Evolutionary conservation across 1,139 yeast genomes (phyloP).

Genomic region (Pichia sp.): DNA sequence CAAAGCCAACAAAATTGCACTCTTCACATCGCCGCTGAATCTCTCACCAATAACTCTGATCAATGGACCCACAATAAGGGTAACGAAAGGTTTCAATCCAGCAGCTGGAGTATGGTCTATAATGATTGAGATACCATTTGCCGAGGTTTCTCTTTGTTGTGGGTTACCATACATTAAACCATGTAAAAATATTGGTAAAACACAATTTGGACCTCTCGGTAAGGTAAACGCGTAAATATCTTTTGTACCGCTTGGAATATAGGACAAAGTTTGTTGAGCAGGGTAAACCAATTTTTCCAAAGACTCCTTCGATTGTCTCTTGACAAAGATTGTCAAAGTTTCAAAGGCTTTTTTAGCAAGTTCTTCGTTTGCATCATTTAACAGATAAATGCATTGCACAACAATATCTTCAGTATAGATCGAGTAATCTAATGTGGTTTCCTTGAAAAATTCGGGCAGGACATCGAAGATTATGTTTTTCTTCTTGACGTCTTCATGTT

Average conservation of each 20-base stretch:
- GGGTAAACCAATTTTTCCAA: constrained; percentile 77
- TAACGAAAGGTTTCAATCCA: constrained; percentile 80
- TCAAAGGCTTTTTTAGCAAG: constrained; percentile 69
- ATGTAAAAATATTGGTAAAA: constrained; percentile 87
- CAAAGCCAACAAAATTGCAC: constrained; percentile 83
- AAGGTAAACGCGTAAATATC: constrained; percentile 72
- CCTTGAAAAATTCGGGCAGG: constrained; percentile 64
- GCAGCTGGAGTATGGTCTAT: constrained; percentile 82
- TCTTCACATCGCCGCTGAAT: constrained; percentile 82
- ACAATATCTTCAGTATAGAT: constrained; percentile 74
- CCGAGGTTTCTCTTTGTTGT: constrained; percentile 81
- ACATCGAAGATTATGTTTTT: constrained; percentile 67
- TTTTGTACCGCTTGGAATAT: constrained; percentile 58
- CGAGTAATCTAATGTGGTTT: constrained; percentile 65
- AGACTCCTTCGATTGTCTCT: constrained; percentile 67
- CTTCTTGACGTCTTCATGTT: constrained; percentile 66
- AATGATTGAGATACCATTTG: constrained; percentile 83
- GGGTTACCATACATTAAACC: constrained; percentile 92
- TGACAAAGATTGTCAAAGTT: constrained; percentile 61
- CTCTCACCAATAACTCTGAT: constrained; percentile 98
- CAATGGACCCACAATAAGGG: constrained; percentile 93
- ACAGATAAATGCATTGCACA: constrained; percentile 60
- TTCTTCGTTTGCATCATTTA: constrained; percentile 64
- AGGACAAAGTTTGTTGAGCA: constrained; percentile 64
- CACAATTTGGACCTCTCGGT: constrained; percentile 84